phyloP scores from a whole-genome alignment of 2,329 filamentous ascomycete genomes.

The Arthrobotrys entomopaga region DNA sequence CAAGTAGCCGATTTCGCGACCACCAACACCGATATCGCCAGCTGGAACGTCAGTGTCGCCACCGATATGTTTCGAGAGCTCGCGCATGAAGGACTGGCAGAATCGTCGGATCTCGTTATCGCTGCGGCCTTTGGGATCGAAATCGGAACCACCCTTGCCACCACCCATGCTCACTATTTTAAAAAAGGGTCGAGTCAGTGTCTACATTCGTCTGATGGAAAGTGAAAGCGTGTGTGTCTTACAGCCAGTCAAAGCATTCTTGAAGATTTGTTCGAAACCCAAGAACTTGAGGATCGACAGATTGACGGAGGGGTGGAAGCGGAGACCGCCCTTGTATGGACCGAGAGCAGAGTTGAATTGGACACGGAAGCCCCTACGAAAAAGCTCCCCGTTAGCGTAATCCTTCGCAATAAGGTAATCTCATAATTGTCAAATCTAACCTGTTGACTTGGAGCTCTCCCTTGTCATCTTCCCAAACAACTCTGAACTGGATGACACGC shows the following conservation, averaged over 20 bases:
- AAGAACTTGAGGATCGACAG: slow-evolving; percentile 90
- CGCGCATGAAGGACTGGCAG: slow-evolving; percentile 94
- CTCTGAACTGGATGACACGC: slow-evolving; percentile 95
- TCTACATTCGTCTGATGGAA: not conserved
- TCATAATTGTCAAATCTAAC: slow-evolving; percentile 25
- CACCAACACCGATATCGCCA: slow-evolving; percentile 93
- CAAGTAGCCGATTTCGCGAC: slow-evolving; percentile 91
- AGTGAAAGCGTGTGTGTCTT: slow-evolving; percentile 65
- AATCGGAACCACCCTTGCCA: slow-evolving; percentile 97
- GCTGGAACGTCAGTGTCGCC: slow-evolving; percentile 95
- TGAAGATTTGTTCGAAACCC: slow-evolving; percentile 99
- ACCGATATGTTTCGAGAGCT: slow-evolving; percentile 95
- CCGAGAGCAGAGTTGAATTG: slow-evolving; percentile 98
- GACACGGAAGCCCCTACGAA: slow-evolving; percentile 88
- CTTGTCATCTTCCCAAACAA: slow-evolving; percentile 96
- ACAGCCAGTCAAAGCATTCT: slow-evolving; percentile 97
- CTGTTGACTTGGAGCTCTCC: slow-evolving; percentile 63
- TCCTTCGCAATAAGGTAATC: not conserved
- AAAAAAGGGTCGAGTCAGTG: slow-evolving; percentile 28
- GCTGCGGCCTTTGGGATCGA: slow-evolving; percentile 98
- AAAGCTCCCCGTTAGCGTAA: slow-evolving; percentile 66
- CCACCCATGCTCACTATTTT: slow-evolving; percentile 85
- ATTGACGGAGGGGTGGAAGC: slow-evolving; percentile 91
- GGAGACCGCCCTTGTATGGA: slow-evolving; percentile 96
- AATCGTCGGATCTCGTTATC: slow-evolving; percentile 98